Percentiles rank a stretch among this genome's conserved stretches.
Conservation (phyloP, 2,329 filamentous ascomycete species). For the Ophiostoma ips region DNA sequence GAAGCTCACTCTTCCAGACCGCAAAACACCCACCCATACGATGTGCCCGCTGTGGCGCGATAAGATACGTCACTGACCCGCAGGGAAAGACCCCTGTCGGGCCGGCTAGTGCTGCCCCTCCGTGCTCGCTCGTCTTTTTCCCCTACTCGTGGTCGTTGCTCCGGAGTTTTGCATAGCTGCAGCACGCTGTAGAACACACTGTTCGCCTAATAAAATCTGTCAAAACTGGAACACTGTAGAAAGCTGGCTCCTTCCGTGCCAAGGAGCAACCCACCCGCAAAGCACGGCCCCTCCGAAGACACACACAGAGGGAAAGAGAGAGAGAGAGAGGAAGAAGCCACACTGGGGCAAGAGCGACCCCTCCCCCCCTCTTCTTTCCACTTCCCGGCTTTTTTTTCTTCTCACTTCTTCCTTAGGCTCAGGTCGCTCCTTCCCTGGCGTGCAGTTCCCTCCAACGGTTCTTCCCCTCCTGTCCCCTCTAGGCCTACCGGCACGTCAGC, state of each 20-base stretch:
- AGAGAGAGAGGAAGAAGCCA: too few species aligned
- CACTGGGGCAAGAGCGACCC: neutral
- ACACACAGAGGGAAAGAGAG: neutral
- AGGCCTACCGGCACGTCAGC: neutral
- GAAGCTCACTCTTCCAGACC: neutral
- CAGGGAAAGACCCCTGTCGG: constrained; percentile 3
- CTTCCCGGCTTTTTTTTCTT: neutral
- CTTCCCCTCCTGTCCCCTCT: neutral
- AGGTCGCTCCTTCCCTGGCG: neutral
- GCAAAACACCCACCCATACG: too few species aligned
- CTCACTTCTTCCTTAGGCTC: too few species aligned
- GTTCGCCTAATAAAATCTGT: neutral
- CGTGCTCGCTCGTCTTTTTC: neutral
- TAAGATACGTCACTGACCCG: constrained; percentile 8
- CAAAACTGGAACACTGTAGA: neutral
- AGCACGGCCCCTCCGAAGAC: neutral
- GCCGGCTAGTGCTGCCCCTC: neutral
- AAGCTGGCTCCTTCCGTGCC: neutral
- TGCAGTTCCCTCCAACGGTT: neutral
- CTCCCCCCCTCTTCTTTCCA: neutral
- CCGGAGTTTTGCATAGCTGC: too few species aligned
- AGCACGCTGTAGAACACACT: neutral
- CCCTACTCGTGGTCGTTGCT: neutral
- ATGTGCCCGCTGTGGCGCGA: neutral
- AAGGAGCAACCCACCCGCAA: neutral